Percentiles rank a stretch among this genome's conserved stretches.
phyloP scores from a whole-genome alignment of 176 grass and related monocot species.

The Puya raimondii region DNA sequence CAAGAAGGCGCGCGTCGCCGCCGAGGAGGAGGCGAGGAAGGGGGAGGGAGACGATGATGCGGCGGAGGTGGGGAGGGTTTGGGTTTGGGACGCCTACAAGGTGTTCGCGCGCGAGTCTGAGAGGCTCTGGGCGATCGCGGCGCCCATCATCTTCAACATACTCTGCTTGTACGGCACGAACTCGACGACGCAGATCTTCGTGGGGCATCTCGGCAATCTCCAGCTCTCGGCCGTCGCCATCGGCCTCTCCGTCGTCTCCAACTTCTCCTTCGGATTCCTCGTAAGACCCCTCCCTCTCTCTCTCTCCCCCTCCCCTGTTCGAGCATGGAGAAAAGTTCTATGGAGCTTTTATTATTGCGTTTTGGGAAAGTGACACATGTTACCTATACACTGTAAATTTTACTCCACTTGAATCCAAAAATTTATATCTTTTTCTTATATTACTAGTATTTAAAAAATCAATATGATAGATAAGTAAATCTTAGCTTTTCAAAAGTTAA shows the following conservation, averaged over 20 bases:
- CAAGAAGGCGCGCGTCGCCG: no score
- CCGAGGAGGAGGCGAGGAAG: background rate
- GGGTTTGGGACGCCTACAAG: conserved; percentile 14
- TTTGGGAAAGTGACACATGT: no score
- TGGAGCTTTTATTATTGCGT: no score
- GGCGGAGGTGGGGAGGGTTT: conserved; percentile 18
- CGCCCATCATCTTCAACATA: conserved; percentile 68
- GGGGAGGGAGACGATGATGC: conserved; percentile 17
- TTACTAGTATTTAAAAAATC: no score
- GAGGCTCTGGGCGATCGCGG: conserved; percentile 53
- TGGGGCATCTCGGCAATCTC: conserved; percentile 67
- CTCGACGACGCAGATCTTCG: conserved; percentile 72
- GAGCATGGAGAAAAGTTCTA: background rate
- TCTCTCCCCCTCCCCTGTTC: no score
- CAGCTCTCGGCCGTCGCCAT: conserved; percentile 72
- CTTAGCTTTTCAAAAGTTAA: no score
- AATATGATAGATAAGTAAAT: no score
- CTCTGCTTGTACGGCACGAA: conserved; percentile 61
- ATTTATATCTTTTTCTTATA: no score
- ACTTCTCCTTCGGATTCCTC: conserved; percentile 93
- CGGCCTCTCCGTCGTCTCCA: conserved; percentile 52
- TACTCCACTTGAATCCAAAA: no score
- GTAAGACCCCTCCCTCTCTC: conserved; percentile 6
- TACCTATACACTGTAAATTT: no score
- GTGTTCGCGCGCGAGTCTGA: conserved; percentile 41